Evolutionary conservation across 106 monocot genomes (phyloP).

Genomic region (Apostasia ramifera): DNA sequence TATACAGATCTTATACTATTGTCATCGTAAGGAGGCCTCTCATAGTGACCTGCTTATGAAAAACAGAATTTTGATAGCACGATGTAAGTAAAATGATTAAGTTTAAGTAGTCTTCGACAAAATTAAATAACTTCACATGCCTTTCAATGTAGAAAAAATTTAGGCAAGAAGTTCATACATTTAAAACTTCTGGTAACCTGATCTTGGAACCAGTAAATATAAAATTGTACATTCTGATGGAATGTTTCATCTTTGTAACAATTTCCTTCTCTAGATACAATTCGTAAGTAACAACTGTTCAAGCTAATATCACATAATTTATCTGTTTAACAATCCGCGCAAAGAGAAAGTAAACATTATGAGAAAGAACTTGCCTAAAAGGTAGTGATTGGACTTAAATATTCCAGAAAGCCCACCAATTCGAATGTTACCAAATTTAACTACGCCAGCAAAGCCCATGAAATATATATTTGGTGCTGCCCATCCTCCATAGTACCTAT

Average conservation of each 20-base stretch:
- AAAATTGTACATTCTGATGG: no score
- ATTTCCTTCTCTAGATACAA: no score
- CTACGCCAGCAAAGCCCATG: constrained; percentile 74
- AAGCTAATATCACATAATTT: not conserved
- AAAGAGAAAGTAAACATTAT: not conserved
- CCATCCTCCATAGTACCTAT: constrained; percentile 83
- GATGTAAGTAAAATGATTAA: not conserved
- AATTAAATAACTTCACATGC: not conserved
- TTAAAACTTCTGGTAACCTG: not conserved
- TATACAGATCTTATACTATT: constrained; percentile 75
- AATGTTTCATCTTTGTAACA: no score
- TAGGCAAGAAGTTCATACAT: not conserved
- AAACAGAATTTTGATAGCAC: not conserved
- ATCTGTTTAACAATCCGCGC: not conserved
- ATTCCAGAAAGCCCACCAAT: constrained; percentile 95
- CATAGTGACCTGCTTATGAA: constrained; percentile 64
- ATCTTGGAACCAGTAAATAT: no score
- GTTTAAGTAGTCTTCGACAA: not conserved
- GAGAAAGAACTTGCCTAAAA: constrained; percentile 45
- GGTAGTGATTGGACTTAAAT: constrained; percentile 55
- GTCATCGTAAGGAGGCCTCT: constrained; percentile 85
- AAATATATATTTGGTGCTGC: constrained; percentile 70
- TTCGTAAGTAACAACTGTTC: not conserved
- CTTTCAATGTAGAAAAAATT: constrained; percentile 1
- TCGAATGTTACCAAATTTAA: constrained; percentile 86